A percentile compares a stretch with the other conserved stretches of the same genome.
Evolutionary conservation across 441 rosid species (phyloP).

Genomic region (Rhodomyrtus psidioides): DNA sequence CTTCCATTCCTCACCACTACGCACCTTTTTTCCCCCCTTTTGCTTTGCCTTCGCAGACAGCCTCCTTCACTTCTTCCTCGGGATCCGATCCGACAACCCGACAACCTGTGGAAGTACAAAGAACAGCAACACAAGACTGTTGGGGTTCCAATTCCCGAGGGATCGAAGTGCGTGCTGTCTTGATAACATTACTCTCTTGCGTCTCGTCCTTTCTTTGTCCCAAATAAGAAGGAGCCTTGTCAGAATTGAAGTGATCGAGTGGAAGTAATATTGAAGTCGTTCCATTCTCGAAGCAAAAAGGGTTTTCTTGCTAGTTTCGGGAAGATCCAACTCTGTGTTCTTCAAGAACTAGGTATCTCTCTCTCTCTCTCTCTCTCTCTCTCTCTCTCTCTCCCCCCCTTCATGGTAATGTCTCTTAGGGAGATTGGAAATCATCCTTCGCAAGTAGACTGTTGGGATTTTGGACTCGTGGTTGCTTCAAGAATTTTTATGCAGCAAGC

Average conservation of each 20-base stretch:
- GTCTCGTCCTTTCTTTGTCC: not conserved
- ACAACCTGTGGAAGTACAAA: not conserved
- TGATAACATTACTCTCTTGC: not conserved
- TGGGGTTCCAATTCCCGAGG: slow-evolving; percentile 31
- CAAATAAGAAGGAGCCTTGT: not conserved
- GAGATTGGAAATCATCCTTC: not conserved
- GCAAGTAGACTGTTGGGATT: not conserved
- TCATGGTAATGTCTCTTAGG: not conserved
- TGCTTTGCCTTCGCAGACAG: not conserved
- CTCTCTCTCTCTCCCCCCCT: not conserved
- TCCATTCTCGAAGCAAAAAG: not conserved
- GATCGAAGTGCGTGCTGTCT: not conserved
- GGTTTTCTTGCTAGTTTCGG: not conserved
- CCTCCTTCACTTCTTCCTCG: slow-evolving; percentile 14
- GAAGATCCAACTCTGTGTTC: not conserved
- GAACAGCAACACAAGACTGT: not conserved
- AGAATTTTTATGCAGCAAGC: not conserved
- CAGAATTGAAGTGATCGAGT: not conserved
- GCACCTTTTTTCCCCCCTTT: not conserved
- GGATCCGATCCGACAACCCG: slow-evolving; percentile 40
- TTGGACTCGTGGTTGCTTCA: not conserved
- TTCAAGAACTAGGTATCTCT: not conserved
- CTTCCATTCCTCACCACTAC: slow-evolving; percentile 8
- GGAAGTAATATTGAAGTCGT: not conserved
- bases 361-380: slow-evolving; percentile 1